phyloP scores from a whole-genome alignment of 1,284 basidiomycete genomes.

The Rhodotorula sp. region DNA sequence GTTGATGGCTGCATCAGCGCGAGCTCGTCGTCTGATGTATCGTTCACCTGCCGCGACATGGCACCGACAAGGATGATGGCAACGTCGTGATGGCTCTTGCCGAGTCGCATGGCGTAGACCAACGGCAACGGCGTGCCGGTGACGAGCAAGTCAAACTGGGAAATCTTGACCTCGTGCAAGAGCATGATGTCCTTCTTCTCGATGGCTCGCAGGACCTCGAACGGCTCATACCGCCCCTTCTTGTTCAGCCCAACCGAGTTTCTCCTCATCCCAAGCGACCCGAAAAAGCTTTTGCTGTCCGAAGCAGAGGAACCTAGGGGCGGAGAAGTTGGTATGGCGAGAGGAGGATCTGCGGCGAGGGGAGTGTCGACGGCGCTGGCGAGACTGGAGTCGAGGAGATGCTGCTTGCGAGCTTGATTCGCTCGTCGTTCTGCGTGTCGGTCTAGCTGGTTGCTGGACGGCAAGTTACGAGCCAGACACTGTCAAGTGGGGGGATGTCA shows the following conservation, averaged over 20 bases:
- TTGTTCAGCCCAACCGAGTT: not conserved
- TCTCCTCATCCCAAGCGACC: not conserved
- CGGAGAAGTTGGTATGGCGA: not conserved
- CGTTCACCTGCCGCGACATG: slow-evolving; percentile 41
- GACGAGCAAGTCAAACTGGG: slow-evolving; percentile 31
- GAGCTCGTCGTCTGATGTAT: slow-evolving; percentile 41
- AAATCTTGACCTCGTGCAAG: slow-evolving; percentile 26
- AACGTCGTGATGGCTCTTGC: slow-evolving; percentile 37
- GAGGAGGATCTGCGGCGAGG: slow-evolving; percentile 4
- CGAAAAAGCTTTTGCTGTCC: not conserved
- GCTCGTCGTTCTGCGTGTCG: not conserved
- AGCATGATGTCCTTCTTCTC: slow-evolving; percentile 33
- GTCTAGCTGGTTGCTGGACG: not conserved
- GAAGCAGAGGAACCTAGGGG: not conserved
- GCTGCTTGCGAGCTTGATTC: not conserved
- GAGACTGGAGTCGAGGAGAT: slow-evolving; percentile 11
- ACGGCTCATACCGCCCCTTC: slow-evolving; percentile 23
- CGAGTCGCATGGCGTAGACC: slow-evolving; percentile 33
- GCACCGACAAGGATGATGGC: slow-evolving; percentile 41
- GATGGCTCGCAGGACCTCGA: slow-evolving; percentile 32
- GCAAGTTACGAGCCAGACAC: slow-evolving; percentile 3
- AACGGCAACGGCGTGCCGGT: slow-evolving; percentile 24
- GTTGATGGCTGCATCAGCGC: slow-evolving; percentile 19
- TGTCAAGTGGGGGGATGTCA: not conserved
- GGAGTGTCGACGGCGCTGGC: slow-evolving; percentile 10